Conservation (phyloP, 257 asterid genomes). For the Echium plantagineum region DNA sequence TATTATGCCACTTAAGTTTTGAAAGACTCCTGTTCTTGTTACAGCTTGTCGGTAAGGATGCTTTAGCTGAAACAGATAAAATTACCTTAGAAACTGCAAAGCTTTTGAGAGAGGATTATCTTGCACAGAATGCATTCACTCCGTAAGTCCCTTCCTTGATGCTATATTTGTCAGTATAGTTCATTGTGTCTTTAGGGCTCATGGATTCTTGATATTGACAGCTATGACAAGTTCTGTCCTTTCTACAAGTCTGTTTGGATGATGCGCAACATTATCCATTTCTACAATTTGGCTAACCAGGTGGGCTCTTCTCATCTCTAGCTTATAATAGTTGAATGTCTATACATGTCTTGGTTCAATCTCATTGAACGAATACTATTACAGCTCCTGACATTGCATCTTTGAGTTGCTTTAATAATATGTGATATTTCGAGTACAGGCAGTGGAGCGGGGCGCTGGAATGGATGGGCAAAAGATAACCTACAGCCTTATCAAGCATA, state of each 20-base stretch:
- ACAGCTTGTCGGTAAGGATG: constrained; percentile 99
- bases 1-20: constrained; percentile 1
- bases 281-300: constrained; percentile 97
- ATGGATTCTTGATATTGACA: constrained; percentile 17
- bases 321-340: neutral
- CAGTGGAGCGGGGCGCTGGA: constrained; percentile 97
- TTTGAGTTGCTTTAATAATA: neutral
- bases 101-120: constrained; percentile 98
- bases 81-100: constrained; percentile 95
- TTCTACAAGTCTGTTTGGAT: constrained; percentile 99
- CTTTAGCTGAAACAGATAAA: constrained; percentile 94
- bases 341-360: neutral
- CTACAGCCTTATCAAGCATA: constrained; percentile 83
- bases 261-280: constrained; percentile 99
- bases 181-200: neutral
- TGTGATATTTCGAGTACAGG: constrained; percentile 34
- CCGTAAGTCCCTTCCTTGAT: constrained; percentile 38
- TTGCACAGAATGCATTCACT: constrained; percentile 98
- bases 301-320: constrained; percentile 21
- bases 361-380: neutral
- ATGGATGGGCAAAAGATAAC: constrained; percentile 97
- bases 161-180: neutral
- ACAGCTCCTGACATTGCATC: neutral
- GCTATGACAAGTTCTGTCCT: constrained; percentile 93
- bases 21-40: constrained; percentile 19